Evolutionary conservation across 495 filamentous ascomycete species (phyloP).

Genomic region (Lophiotrema nucula): DNA sequence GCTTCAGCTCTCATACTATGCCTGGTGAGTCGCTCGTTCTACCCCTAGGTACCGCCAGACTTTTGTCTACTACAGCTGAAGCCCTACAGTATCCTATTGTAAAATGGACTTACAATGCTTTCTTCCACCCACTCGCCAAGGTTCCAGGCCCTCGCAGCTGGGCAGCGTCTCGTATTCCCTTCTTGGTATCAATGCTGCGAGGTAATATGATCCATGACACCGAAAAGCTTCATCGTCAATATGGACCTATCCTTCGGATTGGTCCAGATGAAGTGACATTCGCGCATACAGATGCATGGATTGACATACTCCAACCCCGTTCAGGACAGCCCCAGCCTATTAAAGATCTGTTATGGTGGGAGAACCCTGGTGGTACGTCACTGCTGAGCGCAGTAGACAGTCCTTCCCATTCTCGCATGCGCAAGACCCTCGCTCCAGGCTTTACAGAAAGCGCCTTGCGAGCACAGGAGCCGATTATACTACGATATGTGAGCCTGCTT

Average conservation of each 20-base stretch:
- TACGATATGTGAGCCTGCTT: conserved; percentile 30
- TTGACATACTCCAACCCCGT: conserved; percentile 35
- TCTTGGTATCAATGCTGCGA: conserved; percentile 2
- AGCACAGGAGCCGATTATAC: conserved; percentile 34
- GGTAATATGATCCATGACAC: conserved; percentile 25
- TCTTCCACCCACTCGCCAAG: conserved; percentile 21
- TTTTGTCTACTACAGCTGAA: too few relatives aligned
- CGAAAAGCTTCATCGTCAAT: conserved; percentile 33
- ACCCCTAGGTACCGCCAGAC: too few relatives aligned
- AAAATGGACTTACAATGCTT: conserved; percentile 6
- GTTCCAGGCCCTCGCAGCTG: conserved; percentile 14
- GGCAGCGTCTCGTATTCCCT: conserved; percentile 29
- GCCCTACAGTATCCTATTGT: conserved; percentile 6
- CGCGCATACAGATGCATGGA: conserved; percentile 31
- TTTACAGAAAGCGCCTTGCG: conserved; percentile 36
- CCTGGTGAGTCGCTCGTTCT: too few relatives aligned
- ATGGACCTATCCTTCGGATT: conserved; percentile 31
- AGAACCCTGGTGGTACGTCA: conserved; percentile 9
- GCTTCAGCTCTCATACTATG: too few relatives aligned
- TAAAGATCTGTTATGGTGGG: conserved; percentile 33
- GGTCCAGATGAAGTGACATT: conserved; percentile 39
- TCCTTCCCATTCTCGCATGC: conserved; percentile 29
- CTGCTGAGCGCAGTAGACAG: conserved; percentile 27
- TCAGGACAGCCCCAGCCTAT: conserved; percentile 19
- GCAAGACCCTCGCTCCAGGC: conserved; percentile 25